Conservation (phyloP, 371 early-diverging fungal species). For the Blakeslea trispora region DNA sequence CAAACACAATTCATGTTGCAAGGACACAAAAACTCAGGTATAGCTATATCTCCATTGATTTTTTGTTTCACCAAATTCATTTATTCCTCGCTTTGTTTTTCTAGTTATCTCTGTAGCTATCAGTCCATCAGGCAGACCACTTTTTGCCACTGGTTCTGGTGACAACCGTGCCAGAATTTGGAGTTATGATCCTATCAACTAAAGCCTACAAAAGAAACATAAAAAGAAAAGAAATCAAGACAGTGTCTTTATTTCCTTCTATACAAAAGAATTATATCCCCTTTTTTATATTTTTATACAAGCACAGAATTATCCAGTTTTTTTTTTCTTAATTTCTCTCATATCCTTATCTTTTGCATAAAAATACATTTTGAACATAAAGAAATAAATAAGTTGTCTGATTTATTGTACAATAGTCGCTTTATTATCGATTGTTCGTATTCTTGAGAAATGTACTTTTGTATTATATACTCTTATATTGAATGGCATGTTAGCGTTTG, state of each 20-base stretch:
- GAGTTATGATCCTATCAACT: constrained; percentile 64
- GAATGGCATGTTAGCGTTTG: no score
- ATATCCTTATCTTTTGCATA: background rate
- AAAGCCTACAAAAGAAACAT: no score
- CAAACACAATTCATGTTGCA: constrained; percentile 89
- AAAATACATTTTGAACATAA: background rate
- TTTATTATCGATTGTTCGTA: no score
- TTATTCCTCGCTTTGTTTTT: background rate
- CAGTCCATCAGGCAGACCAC: constrained; percentile 73
- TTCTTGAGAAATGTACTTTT: no score
- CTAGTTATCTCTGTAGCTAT: constrained; percentile 94
- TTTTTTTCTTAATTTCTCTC: background rate
- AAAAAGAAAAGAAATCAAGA: background rate
- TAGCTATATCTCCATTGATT: constrained; percentile 2
- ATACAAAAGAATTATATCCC: constrained; percentile 2
- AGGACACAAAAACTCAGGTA: constrained; percentile 96
- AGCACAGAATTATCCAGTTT: no score
- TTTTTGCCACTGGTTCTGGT: constrained; percentile 96
- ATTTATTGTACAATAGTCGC: no score
- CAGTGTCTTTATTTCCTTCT: constrained; percentile 1
- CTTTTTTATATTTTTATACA: background rate
- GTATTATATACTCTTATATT: no score
- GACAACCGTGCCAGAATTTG: constrained; percentile 94
- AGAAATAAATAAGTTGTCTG: no score
- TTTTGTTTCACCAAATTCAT: no score